Evolutionary conservation across 2,329 filamentous ascomycete species (phyloP).

Genomic region (Clonostachys chloroleuca): DNA sequence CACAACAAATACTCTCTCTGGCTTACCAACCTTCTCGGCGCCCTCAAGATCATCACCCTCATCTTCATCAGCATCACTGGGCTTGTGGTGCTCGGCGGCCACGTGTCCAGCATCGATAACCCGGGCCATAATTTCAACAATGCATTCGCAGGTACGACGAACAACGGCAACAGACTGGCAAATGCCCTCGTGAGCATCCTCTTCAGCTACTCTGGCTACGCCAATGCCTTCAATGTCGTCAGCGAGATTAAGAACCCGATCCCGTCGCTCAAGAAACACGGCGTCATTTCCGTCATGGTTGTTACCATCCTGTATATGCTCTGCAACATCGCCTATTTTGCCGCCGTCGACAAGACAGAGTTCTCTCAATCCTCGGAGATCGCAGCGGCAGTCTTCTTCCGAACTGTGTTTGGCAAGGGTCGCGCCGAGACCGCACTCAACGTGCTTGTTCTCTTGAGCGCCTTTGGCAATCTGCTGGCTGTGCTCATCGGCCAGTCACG

Average conservation of each 20-base stretch:
- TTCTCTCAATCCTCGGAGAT: constrained; percentile 47
- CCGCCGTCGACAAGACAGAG: constrained; percentile 48
- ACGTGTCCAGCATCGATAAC: constrained; percentile 19
- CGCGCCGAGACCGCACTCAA: constrained; percentile 48
- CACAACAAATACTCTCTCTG: constrained; percentile 55
- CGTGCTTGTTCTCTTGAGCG: constrained; percentile 49
- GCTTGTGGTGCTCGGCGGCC: constrained; percentile 50
- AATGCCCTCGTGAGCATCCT: constrained; percentile 53
- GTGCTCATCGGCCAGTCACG: constrained; percentile 50
- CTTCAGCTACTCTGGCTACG: constrained; percentile 53
- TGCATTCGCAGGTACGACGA: constrained; percentile 24
- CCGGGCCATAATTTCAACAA: constrained; percentile 27
- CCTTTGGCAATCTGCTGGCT: constrained; percentile 55
- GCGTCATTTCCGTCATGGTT: constrained; percentile 40
- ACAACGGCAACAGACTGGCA: constrained; percentile 27
- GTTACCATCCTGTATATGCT: constrained; percentile 53
- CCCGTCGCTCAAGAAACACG: constrained; percentile 45
- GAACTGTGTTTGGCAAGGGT: constrained; percentile 47
- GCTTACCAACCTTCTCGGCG: constrained; percentile 50
- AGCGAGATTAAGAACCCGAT: constrained; percentile 60
- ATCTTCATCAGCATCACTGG: constrained; percentile 60
- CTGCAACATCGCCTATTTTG: constrained; percentile 58
- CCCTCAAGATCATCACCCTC: constrained; percentile 56
- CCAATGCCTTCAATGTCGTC: constrained; percentile 57
- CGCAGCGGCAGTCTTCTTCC: constrained; percentile 55